Evolutionary conservation across 2,329 filamentous ascomycete species (phyloP), one percentile per base, ranked within the genome.

Genomic region (Ascochyta viciae-villosae): DNA sequence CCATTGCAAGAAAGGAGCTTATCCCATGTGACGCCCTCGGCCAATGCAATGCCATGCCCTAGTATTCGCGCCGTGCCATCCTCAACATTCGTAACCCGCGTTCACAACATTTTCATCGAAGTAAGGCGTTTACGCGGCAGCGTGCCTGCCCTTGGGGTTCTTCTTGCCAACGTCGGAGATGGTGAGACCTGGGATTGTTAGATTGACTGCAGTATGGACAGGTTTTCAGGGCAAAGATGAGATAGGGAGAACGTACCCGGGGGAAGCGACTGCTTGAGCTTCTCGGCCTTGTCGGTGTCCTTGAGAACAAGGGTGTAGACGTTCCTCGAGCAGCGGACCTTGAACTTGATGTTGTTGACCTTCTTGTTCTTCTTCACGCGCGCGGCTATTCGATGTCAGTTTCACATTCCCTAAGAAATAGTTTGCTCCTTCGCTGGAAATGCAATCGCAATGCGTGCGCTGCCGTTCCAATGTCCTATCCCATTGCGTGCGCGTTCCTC

Each of bases 281-380:
- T 99, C 86, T 98, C 95, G 82, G 94, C 96, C 91, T 98, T 98
- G 80, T 97, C 95, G 77, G 88, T 87, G 84, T 99, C 95, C 89
- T 96, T 97, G 76, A 99, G 89, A 80, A 96, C 91, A 74, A 99
- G 89, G 73, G 95, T 97, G 90, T 99, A 99, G 73, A 99, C 86
- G 86, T 95, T 89, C 77, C 89, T 88, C 80, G 91, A 86, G 90
- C 95, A 98, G 82, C 95, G 92, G 87, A 99, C 94, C 92, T 99
- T 99, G 92, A 99, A 98, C 90, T 99, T 99, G 89, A 95, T 93
- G 86, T 94, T 89, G 80, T 89, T 87, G 77, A 85, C 84, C 84
- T 90, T 89, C 82, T 88, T 89, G 88, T 89, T 96, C 87, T 96
- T 95, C 92, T 98, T 83, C 75, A 83, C 81, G 71, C 80, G 77